A percentile compares a stretch with the other conserved stretches of the same genome.
These are phyloP conservation scores for Raffaelea ambrosiae DNA, from an alignment of 2,329 filamentous ascomycete species.

Conservation along the genomic window DNA sequence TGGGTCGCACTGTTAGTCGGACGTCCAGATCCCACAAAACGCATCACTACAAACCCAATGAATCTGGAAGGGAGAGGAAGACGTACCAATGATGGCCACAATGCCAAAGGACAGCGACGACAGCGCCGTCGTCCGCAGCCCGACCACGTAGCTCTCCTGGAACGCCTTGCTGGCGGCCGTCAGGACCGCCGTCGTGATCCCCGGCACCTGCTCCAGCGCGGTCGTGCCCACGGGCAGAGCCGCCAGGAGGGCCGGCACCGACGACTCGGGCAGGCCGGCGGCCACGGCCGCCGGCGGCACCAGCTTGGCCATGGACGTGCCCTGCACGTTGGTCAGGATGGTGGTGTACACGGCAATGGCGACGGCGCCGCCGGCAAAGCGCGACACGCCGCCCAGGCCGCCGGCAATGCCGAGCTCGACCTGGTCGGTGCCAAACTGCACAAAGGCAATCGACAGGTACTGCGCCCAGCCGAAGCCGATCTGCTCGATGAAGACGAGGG, in stretches of 20 bases:
- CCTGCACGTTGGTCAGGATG: constrained; percentile 28
- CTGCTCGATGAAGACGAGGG: constrained; percentile 35
- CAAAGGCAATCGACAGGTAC: constrained; percentile 38
- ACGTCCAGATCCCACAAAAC: too few relatives aligned
- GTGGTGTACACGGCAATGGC: constrained; percentile 32
- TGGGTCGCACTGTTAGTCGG: constrained; percentile 7
- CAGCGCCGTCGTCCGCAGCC: constrained; percentile 19
- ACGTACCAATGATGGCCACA: constrained; percentile 19
- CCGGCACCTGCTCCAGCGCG: constrained; percentile 17
- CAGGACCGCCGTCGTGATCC: constrained; percentile 17
- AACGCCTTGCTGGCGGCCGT: constrained; percentile 20
- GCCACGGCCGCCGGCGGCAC: constrained; percentile 24
- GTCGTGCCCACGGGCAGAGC: constrained; percentile 18
- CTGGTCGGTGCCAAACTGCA: constrained; percentile 40
- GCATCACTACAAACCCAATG: too few relatives aligned
- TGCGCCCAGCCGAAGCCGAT: constrained; percentile 37
- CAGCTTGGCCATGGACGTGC: constrained; percentile 19
- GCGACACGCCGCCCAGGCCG: constrained; percentile 30
- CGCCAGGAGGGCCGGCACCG: constrained; percentile 20
- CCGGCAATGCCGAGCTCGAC: constrained; percentile 35
- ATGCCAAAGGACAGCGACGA: constrained; percentile 21
- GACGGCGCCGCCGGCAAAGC: constrained; percentile 33
- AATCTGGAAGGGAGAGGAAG: too few relatives aligned
- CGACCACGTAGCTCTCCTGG: constrained; percentile 22
- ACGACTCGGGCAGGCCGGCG: constrained; percentile 23